Evolutionary conservation across 2,329 filamentous ascomycete genomes (phyloP).

Genomic region (Dactylellina parvicollis): DNA sequence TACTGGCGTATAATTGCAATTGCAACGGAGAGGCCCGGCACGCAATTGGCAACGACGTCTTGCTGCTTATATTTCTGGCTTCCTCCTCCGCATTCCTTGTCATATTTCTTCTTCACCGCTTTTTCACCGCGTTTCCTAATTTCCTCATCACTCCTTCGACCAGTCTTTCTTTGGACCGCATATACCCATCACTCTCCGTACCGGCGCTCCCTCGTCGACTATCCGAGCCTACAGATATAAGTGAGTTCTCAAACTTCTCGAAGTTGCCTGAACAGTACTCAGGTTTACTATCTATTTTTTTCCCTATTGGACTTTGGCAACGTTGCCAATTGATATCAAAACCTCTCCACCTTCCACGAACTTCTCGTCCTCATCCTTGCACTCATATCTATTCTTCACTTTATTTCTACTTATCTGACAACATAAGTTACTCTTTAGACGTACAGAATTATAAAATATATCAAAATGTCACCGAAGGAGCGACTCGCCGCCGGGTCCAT

Average conservation of each 20-base stretch:
- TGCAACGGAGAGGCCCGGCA: too few species aligned
- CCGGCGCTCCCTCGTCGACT: background rate
- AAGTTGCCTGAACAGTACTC: slow-evolving; percentile 1
- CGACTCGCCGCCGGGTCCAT: slow-evolving; percentile 27
- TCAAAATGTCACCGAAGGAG: slow-evolving; percentile 40
- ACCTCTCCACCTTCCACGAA: background rate
- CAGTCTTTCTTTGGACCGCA: too few species aligned
- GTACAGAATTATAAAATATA: background rate
- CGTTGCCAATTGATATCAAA: background rate
- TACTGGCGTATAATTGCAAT: too few species aligned
- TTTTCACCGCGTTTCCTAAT: too few species aligned
- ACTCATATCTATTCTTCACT: background rate
- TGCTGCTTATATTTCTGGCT: too few species aligned
- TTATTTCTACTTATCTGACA: background rate
- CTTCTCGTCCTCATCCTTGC: background rate
- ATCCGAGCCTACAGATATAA: background rate
- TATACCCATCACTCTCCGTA: slow-evolving; percentile 4
- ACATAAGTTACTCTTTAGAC: background rate
- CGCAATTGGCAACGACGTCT: too few species aligned
- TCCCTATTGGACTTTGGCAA: background rate
- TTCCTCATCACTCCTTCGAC: too few species aligned
- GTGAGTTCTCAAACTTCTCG: background rate
- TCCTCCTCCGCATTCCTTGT: too few species aligned
- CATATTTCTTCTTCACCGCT: too few species aligned
- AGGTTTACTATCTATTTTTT: background rate